These are phyloP conservation scores for Lolium perenne DNA, from an alignment of 176 grass and related monocot species.

Conservation along the genomic window DNA sequence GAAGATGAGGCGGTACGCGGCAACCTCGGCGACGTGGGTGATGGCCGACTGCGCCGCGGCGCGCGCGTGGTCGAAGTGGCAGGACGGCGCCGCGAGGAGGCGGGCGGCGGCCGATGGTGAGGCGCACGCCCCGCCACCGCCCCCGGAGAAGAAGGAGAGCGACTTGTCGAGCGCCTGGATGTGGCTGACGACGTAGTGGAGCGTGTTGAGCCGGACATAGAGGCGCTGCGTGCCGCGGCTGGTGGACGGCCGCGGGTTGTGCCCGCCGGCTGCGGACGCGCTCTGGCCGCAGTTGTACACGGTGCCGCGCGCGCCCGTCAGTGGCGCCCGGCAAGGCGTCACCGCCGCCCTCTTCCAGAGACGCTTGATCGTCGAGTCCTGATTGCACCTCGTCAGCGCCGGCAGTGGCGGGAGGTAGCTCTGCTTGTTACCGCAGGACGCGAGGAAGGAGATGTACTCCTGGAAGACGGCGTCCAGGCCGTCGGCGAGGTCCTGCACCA, in stretches of 20 bases:
- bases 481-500: constrained; percentile 81
- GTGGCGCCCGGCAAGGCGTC: constrained; percentile 58
- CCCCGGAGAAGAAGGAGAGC: constrained; percentile 76
- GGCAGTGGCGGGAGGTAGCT: constrained; percentile 79
- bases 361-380: constrained; percentile 73
- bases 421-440: constrained; percentile 77
- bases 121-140: neutral
- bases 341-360: constrained; percentile 80
- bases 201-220: constrained; percentile 94
- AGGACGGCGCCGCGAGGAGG: neutral
- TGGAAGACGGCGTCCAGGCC: constrained; percentile 62
- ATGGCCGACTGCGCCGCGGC: constrained; percentile 48
- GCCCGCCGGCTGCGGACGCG: constrained; percentile 48
- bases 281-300: constrained; percentile 40
- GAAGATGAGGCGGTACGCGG: constrained; percentile 79
- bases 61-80: constrained; percentile 51
- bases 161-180: constrained; percentile 86
- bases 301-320: constrained; percentile 17
- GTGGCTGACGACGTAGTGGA: constrained; percentile 84
- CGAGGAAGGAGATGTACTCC: constrained; percentile 79
- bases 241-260: constrained; percentile 78
- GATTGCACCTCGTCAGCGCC: constrained; percentile 80
- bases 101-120: constrained; percentile 24
- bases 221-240: constrained; percentile 96
- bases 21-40: constrained; percentile 59